Evolutionary conservation across 2,329 filamentous ascomycete species (phyloP).

Genomic region (Alternaria arbusti): DNA sequence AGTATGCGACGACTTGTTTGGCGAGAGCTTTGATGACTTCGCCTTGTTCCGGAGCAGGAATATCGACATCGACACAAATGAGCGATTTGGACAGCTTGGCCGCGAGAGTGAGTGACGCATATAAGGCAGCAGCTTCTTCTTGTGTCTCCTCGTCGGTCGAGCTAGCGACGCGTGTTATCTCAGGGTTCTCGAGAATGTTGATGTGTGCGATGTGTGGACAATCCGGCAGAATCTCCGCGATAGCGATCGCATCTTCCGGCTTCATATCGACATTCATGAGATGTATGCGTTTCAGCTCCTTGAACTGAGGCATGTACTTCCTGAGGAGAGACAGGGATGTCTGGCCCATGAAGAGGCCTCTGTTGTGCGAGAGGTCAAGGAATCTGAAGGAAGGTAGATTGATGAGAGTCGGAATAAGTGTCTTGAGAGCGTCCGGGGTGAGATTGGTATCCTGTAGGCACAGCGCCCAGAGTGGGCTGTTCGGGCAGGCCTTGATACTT

Average conservation of each 20-base stretch:
- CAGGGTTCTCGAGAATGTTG: constrained; percentile 81
- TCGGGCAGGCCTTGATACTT: constrained; percentile 57
- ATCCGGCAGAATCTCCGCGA: constrained; percentile 90
- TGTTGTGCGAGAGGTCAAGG: constrained; percentile 91
- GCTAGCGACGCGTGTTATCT: constrained; percentile 72
- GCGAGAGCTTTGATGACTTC: constrained; percentile 91
- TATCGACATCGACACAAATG: constrained; percentile 89
- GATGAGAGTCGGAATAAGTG: constrained; percentile 75
- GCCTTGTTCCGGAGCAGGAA: constrained; percentile 79
- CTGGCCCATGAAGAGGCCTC: constrained; percentile 76
- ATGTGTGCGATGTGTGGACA: constrained; percentile 81
- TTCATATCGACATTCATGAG: constrained; percentile 83
- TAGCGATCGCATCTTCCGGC: constrained; percentile 85
- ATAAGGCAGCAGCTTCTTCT: constrained; percentile 92
- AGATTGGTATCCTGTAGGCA: constrained; percentile 88
- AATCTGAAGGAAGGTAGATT: constrained; percentile 79
- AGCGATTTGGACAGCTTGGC: constrained; percentile 82
- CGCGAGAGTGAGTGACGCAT: constrained; percentile 88
- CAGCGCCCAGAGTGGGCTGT: constrained; percentile 74
- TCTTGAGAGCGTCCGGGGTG: constrained; percentile 72
- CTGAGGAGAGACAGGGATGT: constrained; percentile 77
- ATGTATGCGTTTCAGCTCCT: constrained; percentile 81
- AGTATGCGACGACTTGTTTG: constrained; percentile 94
- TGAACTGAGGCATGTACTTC: constrained; percentile 83
- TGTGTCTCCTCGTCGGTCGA: constrained; percentile 80